phyloP scores from a whole-genome alignment of 2,329 filamentous ascomycete genomes.

The Colletotrichum chlorophyti region DNA sequence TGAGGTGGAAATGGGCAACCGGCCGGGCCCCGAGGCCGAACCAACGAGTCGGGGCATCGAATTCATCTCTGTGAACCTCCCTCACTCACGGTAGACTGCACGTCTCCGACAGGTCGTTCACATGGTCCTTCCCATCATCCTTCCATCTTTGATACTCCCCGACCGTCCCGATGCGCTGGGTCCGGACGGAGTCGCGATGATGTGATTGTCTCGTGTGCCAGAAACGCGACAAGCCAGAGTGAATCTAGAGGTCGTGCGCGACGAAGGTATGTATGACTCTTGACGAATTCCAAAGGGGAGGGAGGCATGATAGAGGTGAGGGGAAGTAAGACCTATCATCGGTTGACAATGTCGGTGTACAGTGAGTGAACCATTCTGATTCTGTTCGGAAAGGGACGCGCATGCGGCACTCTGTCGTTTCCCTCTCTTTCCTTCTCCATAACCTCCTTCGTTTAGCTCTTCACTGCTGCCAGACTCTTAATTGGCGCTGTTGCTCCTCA shows the following conservation, averaged over 20 bases:
- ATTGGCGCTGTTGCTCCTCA: not conserved
- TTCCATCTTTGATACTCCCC: slow-evolving; percentile 12
- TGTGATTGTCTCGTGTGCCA: slow-evolving; percentile 28
- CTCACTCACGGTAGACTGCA: too few relatives aligned
- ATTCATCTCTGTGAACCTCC: slow-evolving; percentile 16
- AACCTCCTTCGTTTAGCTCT: not conserved
- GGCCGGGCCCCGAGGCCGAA: slow-evolving; percentile 21
- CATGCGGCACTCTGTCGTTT: not conserved
- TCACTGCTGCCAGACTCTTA: not conserved
- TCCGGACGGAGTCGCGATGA: slow-evolving; percentile 22
- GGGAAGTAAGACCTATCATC: not conserved
- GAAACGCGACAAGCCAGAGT: slow-evolving; percentile 15
- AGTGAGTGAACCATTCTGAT: slow-evolving; percentile 13
- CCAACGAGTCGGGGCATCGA: slow-evolving; percentile 21
- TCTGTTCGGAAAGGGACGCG: slow-evolving; percentile 7
- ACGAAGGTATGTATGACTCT: not conserved
- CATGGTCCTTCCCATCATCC: too few relatives aligned
- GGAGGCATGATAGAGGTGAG: not conserved
- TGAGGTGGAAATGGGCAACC: slow-evolving; percentile 28
- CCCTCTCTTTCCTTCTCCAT: not conserved
- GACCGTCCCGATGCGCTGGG: slow-evolving; percentile 23
- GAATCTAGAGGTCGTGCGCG: not conserved
- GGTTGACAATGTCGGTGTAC: not conserved
- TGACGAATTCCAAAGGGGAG: slow-evolving; percentile 13
- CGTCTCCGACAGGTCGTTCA: too few relatives aligned